Evolutionary conservation across 768 basidiomycete species (phyloP).

Genomic region (Lactarius hatsudake): DNA sequence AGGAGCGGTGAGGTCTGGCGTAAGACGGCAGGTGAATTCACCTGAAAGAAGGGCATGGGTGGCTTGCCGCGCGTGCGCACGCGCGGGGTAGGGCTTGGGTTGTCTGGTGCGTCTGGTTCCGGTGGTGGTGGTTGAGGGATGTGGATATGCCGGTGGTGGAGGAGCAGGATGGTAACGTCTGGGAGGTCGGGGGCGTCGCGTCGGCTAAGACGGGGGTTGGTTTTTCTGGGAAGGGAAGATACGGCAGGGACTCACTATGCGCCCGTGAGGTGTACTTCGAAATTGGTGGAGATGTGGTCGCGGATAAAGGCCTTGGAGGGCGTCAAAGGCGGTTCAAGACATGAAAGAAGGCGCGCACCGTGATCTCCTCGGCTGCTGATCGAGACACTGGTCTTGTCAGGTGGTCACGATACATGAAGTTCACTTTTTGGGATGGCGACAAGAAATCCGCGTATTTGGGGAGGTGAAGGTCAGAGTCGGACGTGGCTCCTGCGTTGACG

Average conservation of each 20-base stretch:
- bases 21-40: slow-evolving; percentile 18
- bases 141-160: slow-evolving; percentile 46
- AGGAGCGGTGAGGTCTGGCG: slow-evolving; percentile 34
- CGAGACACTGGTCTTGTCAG: slow-evolving; percentile 38
- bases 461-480: slow-evolving; percentile 41
- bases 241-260: slow-evolving; percentile 50
- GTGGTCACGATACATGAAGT: slow-evolving; percentile 42
- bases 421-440: slow-evolving; percentile 38
- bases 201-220: slow-evolving; percentile 39
- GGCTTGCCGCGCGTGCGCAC: slow-evolving; percentile 15
- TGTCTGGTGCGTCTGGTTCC: neutral
- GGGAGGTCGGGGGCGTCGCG: slow-evolving; percentile 40
- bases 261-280: slow-evolving; percentile 50
- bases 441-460: slow-evolving; percentile 40
- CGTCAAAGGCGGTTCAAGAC: neutral
- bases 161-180: slow-evolving; percentile 44
- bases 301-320: slow-evolving; percentile 46
- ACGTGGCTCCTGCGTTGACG: slow-evolving; percentile 48
- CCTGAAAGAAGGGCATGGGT: slow-evolving; percentile 31
- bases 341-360: slow-evolving; percentile 36
- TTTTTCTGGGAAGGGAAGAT: neutral
- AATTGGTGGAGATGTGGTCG: slow-evolving; percentile 45
- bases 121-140: slow-evolving; percentile 34
- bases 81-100: neutral
- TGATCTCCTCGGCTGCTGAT: slow-evolving; percentile 44